These are phyloP conservation scores for Pestalotiopsis sp. DNA, from an alignment of 2,329 filamentous ascomycete genomes.

Conservation along the genomic window DNA sequence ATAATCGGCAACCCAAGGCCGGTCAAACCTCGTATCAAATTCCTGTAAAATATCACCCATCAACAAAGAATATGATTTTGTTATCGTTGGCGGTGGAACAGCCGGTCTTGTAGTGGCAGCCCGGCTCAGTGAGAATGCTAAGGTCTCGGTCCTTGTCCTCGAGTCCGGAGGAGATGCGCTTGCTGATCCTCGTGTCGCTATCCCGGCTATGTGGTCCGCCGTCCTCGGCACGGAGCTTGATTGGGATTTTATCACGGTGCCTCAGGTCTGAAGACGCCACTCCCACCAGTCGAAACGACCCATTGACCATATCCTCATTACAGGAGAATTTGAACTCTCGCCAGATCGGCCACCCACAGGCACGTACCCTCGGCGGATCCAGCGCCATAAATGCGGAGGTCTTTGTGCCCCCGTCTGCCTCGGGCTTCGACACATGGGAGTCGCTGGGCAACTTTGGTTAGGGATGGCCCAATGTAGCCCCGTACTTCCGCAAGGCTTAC, in stretches of 20 bases:
- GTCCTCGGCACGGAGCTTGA: slow-evolving; percentile 14
- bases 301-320: not conserved
- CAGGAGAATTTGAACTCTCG: not conserved
- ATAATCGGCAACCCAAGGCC: no score
- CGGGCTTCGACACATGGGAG: not conserved
- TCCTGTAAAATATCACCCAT: not conserved
- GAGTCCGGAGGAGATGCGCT: not conserved
- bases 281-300: not conserved
- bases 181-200: slow-evolving; percentile 13
- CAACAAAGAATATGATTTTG: not conserved
- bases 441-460: not conserved
- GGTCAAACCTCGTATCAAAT: not conserved
- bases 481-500: not conserved
- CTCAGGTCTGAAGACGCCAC: slow-evolving; percentile 15
- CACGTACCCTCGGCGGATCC: not conserved
- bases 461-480: not conserved
- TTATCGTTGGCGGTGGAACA: not conserved
- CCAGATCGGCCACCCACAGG: not conserved
- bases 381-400: not conserved
- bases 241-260: slow-evolving; percentile 15
- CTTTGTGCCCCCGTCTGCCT: not conserved
- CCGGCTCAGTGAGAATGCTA: not conserved
- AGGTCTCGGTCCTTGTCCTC: not conserved
- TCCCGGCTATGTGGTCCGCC: slow-evolving; percentile 14
- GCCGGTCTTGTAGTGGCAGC: not conserved